A percentile compares a stretch with the other conserved stretches of the same genome.
Conservation (phyloP, 805 yeast species). For the Candida ulmi region DNA sequence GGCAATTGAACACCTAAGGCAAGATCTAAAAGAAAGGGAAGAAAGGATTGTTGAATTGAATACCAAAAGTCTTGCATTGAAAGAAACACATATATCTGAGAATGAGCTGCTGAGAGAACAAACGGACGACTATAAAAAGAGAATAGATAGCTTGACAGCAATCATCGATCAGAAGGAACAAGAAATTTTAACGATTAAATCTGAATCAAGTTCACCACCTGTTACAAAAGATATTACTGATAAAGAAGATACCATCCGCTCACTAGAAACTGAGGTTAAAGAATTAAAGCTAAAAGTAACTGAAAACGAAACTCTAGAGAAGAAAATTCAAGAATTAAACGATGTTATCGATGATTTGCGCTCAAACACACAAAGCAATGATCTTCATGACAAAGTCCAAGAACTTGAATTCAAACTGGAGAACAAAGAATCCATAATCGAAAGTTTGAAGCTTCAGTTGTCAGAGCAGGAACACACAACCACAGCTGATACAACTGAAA, state of each 20-base stretch:
- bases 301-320: too few species aligned
- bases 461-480: background rate
- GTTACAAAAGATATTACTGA: too few species aligned
- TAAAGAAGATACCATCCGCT: too few species aligned
- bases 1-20: constrained; percentile 22
- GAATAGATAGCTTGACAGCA: background rate
- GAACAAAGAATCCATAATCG: background rate
- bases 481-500: too few species aligned
- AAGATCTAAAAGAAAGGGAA: constrained; percentile 14
- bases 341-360: too few species aligned
- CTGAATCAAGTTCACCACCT: too few species aligned
- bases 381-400: background rate
- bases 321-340: too few species aligned
- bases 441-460: background rate
- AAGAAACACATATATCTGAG: constrained; percentile 16
- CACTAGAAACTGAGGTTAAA: too few species aligned
- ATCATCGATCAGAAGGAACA: constrained; percentile 1
- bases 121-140: background rate
- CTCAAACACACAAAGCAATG: too few species aligned
- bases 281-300: too few species aligned
- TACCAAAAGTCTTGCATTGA: constrained; percentile 25
- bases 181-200: background rate
- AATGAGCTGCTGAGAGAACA: constrained; percentile 2
- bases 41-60: constrained; percentile 6
- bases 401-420: background rate